Base-by-base conservation (phyloP, 2,329 filamentous ascomycete genomes). In the Venturia carpophila region DNA sequence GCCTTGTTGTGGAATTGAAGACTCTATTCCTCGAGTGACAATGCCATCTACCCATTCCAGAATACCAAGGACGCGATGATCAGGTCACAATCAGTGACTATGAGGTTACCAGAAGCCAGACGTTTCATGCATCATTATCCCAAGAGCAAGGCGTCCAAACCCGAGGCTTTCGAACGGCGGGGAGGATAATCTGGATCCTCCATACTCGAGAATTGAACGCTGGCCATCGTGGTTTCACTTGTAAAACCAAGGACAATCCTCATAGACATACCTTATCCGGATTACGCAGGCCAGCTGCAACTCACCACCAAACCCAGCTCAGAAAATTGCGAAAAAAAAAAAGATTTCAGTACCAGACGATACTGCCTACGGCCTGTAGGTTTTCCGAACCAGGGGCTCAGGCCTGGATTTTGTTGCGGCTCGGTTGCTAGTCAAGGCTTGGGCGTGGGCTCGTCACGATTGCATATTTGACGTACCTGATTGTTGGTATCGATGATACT, bases 261-360 rank as follows among this genome's bases (percentile, higher is more conserved):
- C 30, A 34, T 34, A 34, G 30, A 34, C 30, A 34, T 6, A 34
- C 3, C 30, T 34, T 34, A 34, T 34, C 30, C 30, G 30, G 30
- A 34, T 34, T 6, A 34, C 17, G n/a, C n/a, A 24, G 45, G 9
- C n/a, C 10, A 21, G 10, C 10, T 11, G 45, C 6, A 47, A 21
- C 45, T 47, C 19, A 47, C 9, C 5, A 47, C n/a, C 19, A 21
- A 47, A 47, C n/a, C 10, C 15, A 19, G 24, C 13, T 55, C 49
- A 24, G 17, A 55, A 55, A 55, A 34, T 55, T 5, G 49, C 24
- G 49, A 55, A 55, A 55, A 55, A 55, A 55, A 55, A 55, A 34
- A 34, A 5, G 27, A 55, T 30, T 11, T 34, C 30, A 34, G 24
- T 34, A 34, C 21, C n/a, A 7, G 17, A 19, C 3, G 45, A 47